phyloP scores from a whole-genome alignment of 1,284 basidiomycete genomes.

The Polyporus tsugae region DNA sequence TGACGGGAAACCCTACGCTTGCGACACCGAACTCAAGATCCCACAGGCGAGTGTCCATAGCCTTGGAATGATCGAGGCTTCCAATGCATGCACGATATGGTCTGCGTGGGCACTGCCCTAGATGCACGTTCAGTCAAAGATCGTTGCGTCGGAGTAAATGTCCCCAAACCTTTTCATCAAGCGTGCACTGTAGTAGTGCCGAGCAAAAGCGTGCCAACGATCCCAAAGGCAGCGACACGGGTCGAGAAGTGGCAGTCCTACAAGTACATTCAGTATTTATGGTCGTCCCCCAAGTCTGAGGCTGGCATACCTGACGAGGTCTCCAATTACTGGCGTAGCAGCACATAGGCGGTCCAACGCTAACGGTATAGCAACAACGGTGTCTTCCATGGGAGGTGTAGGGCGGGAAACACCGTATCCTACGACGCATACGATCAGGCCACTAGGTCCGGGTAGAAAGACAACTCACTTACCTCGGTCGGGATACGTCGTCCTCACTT shows the following conservation, averaged over 20 bases:
- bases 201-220: constrained; percentile 58
- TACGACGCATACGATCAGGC: constrained; percentile 6
- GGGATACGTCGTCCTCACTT: constrained; percentile 62
- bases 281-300: neutral
- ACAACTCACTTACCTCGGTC: constrained; percentile 44
- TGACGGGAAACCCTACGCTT: constrained; percentile 50
- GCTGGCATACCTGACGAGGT: constrained; percentile 63
- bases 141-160: neutral
- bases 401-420: constrained; percentile 19
- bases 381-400: constrained; percentile 42
- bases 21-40: constrained; percentile 56
- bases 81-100: constrained; percentile 56
- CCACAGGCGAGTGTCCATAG: constrained; percentile 63
- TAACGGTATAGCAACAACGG: constrained; percentile 55
- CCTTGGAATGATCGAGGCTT: constrained; percentile 59
- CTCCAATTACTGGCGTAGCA: constrained; percentile 57
- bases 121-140: constrained; percentile 1
- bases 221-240: constrained; percentile 80
- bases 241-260: constrained; percentile 67
- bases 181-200: constrained; percentile 63
- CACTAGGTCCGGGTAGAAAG: neutral
- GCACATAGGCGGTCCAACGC: constrained; percentile 67
- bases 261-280: neutral
- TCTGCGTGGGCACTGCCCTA: constrained; percentile 62
- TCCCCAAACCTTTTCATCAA: constrained; percentile 56